phyloP scores from a whole-genome alignment of 306 rosid genomes.

The Dryas drummondii region DNA sequence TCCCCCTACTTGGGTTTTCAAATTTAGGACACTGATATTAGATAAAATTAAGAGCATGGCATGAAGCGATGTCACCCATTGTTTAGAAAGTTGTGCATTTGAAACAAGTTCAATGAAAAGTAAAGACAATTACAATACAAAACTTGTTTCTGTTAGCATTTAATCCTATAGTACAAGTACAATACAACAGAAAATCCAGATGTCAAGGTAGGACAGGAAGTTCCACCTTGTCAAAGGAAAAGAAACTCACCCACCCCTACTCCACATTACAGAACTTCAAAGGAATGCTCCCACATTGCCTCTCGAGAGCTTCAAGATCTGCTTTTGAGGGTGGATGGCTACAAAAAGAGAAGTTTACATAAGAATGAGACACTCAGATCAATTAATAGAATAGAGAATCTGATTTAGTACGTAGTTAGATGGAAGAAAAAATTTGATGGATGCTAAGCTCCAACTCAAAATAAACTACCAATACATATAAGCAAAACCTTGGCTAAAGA shows the following conservation, averaged over 20 bases:
- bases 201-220: slow-evolving; percentile 63
- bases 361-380: background rate
- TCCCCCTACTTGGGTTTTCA: too few relatives aligned
- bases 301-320: slow-evolving; percentile 56
- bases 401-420: background rate
- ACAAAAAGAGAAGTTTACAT: slow-evolving; percentile 13
- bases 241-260: slow-evolving; percentile 68
- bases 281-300: slow-evolving; percentile 55
- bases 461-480: too few relatives aligned
- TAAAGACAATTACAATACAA: too few relatives aligned
- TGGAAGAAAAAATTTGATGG: background rate
- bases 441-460: background rate
- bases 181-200: background rate
- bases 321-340: slow-evolving; percentile 61
- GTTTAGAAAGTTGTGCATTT: too few relatives aligned
- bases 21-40: too few relatives aligned
- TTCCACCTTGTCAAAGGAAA: slow-evolving; percentile 62
- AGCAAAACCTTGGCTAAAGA: too few relatives aligned
- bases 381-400: background rate
- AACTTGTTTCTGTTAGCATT: too few relatives aligned
- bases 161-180: background rate
- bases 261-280: slow-evolving; percentile 58
- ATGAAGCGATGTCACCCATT: too few relatives aligned
- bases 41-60: too few relatives aligned
- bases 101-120: too few relatives aligned